A percentile compares a stretch with the other conserved stretches of the same genome.
These are phyloP conservation scores for Cryphonectria radicalis DNA, from an alignment of 2,329 filamentous ascomycete genomes.

Conservation along the genomic window DNA sequence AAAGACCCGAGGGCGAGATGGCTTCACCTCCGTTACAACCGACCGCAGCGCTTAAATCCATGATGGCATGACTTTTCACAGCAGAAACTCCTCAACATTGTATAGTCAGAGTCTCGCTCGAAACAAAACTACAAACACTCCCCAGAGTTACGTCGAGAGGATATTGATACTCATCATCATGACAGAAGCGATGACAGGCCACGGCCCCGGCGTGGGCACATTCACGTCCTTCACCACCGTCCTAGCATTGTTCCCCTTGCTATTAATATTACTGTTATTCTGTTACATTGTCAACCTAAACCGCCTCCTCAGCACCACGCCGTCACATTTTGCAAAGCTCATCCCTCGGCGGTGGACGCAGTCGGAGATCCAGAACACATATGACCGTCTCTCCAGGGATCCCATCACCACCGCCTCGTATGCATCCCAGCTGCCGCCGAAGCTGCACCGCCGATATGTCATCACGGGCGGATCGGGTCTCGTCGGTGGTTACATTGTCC, in stretches of 20 bases:
- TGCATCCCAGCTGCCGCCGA: slow-evolving; percentile 39
- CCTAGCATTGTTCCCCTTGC: not conserved
- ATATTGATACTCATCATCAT: not conserved
- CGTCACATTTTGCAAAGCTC: slow-evolving; percentile 35
- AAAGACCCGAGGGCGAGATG: not conserved
- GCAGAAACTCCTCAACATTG: not conserved
- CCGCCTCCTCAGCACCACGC: slow-evolving; percentile 37
- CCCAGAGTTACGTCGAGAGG: not conserved
- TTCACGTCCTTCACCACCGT: not conserved
- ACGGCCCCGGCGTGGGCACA: not conserved
- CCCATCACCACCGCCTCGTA: slow-evolving; percentile 36
- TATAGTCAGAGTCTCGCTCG: not conserved
- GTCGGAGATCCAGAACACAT: slow-evolving; percentile 38
- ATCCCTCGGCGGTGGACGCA: slow-evolving; percentile 40
- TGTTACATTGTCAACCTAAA: slow-evolving; percentile 39
- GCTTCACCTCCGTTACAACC: not conserved
- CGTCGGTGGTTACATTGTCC: slow-evolving; percentile 58
- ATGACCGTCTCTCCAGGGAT: slow-evolving; percentile 37
- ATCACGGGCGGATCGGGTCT: slow-evolving; percentile 52
- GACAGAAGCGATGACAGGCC: not conserved
- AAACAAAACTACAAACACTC: not conserved
- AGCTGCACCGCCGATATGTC: slow-evolving; percentile 42
- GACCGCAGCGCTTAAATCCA: not conserved
- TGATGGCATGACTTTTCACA: not conserved
- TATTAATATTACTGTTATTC: slow-evolving; percentile 1